These are phyloP conservation scores for Ustilago curta DNA, from an alignment of 1,284 basidiomycete species.

Conservation along the genomic window DNA sequence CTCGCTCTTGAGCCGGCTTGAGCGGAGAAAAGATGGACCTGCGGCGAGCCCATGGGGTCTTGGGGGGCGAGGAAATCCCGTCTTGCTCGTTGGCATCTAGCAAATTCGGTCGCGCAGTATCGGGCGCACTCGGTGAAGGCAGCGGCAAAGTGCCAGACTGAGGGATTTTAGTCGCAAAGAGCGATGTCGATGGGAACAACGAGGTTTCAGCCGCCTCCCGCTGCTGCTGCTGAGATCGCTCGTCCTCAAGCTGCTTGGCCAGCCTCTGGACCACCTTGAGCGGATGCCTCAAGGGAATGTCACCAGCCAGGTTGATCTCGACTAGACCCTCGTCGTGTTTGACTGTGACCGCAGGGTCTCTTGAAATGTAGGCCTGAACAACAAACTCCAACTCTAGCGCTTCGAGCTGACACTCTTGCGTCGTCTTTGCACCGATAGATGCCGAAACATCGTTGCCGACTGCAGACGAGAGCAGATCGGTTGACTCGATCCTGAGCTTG, in stretches of 20 bases:
- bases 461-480: slow-evolving; percentile 30
- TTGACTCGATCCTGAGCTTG: slow-evolving; percentile 29
- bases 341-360: slow-evolving; percentile 45
- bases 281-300: slow-evolving; percentile 44
- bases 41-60: slow-evolving; percentile 18
- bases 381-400: slow-evolving; percentile 50
- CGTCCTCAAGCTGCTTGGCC: slow-evolving; percentile 29
- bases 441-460: slow-evolving; percentile 28
- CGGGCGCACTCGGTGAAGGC: slow-evolving; percentile 37
- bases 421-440: slow-evolving; percentile 8
- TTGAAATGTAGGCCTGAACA: slow-evolving; percentile 37
- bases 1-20: slow-evolving; percentile 43
- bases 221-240: slow-evolving; percentile 1
- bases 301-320: slow-evolving; percentile 43
- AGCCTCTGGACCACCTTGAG: slow-evolving; percentile 41
- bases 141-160: slow-evolving; percentile 29
- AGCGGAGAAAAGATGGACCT: slow-evolving; percentile 46
- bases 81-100: neutral
- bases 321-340: slow-evolving; percentile 39
- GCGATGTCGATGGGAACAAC: slow-evolving; percentile 3
- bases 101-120: slow-evolving; percentile 15
- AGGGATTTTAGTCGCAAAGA: slow-evolving; percentile 32
- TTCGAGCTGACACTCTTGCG: slow-evolving; percentile 44
- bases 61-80: slow-evolving; percentile 16
- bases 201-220: neutral